These are phyloP conservation scores for Penicillium turbatum DNA, from an alignment of 495 filamentous ascomycete species.

Conservation along the genomic window DNA sequence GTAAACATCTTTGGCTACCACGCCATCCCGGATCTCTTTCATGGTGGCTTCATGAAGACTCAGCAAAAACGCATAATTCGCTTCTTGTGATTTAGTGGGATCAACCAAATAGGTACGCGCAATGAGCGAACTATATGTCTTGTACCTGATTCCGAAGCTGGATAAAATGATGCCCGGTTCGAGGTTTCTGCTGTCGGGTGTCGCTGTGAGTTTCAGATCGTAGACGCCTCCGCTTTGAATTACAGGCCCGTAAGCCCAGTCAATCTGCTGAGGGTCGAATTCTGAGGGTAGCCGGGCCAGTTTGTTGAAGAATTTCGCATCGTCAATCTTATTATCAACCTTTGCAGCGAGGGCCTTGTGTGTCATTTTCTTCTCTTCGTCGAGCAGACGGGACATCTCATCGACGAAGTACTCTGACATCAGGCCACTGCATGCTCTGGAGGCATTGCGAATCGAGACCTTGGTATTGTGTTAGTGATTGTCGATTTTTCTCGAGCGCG, in stretches of 20 bases:
- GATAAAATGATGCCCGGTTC: conserved; percentile 90
- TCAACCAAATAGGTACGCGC: conserved; percentile 94
- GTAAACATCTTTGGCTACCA: conserved; percentile 83
- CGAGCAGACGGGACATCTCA: conserved; percentile 92
- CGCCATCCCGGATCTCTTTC: conserved; percentile 85
- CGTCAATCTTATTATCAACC: conserved; percentile 85
- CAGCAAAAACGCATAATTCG: conserved; percentile 89
- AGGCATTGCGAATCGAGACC: conserved; percentile 88
- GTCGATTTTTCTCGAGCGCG: neutral
- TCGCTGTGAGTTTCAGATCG: conserved; percentile 73
- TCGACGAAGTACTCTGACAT: conserved; percentile 95
- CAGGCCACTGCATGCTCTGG: conserved; percentile 83
- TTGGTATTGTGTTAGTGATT: conserved; percentile 22
- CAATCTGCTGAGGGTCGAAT: conserved; percentile 86
- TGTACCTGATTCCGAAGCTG: conserved; percentile 87
- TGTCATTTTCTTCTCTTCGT: conserved; percentile 93
- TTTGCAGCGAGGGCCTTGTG: conserved; percentile 78
- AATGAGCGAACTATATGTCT: conserved; percentile 86
- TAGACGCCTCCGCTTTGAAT: conserved; percentile 95
- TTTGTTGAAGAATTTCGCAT: conserved; percentile 86
- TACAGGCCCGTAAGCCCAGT: conserved; percentile 89
- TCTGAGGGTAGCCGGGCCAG: conserved; percentile 74
- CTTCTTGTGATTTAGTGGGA: conserved; percentile 90
- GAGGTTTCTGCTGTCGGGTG: conserved; percentile 77
- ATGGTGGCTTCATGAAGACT: conserved; percentile 80